A percentile compares a stretch with the other conserved stretches of the same genome.
phyloP scores from a whole-genome alignment of 495 filamentous ascomycete species.

The Aspergillus heteromorphus region DNA sequence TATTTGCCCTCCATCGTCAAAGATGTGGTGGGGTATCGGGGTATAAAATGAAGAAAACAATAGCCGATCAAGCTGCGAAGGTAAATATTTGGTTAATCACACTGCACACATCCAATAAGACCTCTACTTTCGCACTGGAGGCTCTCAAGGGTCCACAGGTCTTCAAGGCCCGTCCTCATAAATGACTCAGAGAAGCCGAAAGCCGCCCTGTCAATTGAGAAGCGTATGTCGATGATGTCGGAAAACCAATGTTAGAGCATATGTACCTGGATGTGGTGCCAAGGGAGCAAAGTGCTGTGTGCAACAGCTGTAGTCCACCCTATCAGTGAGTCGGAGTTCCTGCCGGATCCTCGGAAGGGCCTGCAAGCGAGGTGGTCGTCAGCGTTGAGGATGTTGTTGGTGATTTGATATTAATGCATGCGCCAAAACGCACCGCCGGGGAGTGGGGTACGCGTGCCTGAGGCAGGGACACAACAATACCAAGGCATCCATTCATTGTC shows the following conservation, averaged over 20 bases:
- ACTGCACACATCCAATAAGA: background rate
- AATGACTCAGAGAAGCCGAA: background rate
- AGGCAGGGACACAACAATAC: constrained; percentile 20
- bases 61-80: background rate
- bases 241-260: background rate
- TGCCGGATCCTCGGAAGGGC: background rate
- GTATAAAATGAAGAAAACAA: background rate
- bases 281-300: background rate
- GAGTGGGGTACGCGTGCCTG: constrained; percentile 21
- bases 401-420: constrained; percentile 5
- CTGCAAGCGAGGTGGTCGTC: background rate
- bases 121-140: background rate
- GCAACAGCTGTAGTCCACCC: background rate
- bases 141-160: background rate
- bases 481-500: constrained; percentile 12
- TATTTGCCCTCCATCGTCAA: constrained; percentile 46
- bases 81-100: background rate
- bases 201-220: background rate
- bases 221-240: background rate
- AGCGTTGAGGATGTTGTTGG: background rate
- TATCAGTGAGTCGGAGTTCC: background rate
- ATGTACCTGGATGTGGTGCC: background rate
- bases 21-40: background rate
- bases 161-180: background rate
- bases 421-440: background rate